Evolutionary conservation across 2,329 filamentous ascomycete genomes (phyloP), one percentile per base, ranked within the genome.

Genomic region (Polychaeton citri): DNA sequence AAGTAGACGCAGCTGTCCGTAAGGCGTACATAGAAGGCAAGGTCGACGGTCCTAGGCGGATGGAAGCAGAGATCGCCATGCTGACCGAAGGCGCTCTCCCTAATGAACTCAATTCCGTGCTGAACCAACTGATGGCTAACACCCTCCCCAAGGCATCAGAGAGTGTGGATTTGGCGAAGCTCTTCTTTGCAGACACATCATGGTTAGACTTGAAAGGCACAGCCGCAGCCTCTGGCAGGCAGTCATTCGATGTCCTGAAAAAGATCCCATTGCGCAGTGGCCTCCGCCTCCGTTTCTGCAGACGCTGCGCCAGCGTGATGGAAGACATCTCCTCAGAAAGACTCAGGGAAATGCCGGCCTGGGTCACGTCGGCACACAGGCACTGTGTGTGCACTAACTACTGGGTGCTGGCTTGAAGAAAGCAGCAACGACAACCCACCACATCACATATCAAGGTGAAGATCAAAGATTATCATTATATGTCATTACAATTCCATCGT

Each of bases 131-230:
- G 2, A 52, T 76, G 1, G 63, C 59, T 1, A 63, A 61, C 15
- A 63, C 59, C 0, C 58, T 85, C 19, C 64, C 64, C 0, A 63
- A 66, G 15, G 69, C 87, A 36, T 66, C 71, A 28, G 63, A 63
- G 4, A 65, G 71, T 37, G 68, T 77, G 8, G 75, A 90, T 44
- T 69, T 74, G 19, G 71, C 77, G 7, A 69, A 69, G 41, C 65
- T 93, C 33, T 82, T 81, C 59, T 81, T 85, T 57, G 72, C 74
- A 33, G 74, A 90, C 52, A 83, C 77, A 37, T 67, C 66, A 33
- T 71, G 82, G 53, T 64, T 90, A 8, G 79, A 80, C 4, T 63
- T 16, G 40, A 34, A 18, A 37, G 42, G 28, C 34, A 34, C n/a
- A 5, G 7, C 12, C 7, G 7, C 7, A 15, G 12, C 24, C 4